These are phyloP conservation scores for Pelargonium nanum DNA, from an alignment of 345 rosid species.

Conservation along the genomic window DNA sequence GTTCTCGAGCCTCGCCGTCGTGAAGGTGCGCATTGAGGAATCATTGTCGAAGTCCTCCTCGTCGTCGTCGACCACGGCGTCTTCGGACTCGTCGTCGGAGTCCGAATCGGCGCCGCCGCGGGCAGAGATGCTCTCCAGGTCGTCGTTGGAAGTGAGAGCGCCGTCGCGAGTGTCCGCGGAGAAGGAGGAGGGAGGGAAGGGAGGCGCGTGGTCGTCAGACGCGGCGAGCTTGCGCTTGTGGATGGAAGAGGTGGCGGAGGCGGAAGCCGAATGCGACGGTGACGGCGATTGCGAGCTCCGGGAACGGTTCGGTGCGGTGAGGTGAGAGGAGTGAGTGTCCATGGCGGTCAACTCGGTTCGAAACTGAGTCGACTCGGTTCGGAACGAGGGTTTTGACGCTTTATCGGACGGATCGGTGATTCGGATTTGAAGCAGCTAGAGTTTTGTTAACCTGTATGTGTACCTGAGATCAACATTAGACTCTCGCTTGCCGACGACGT, in stretches of 20 bases:
- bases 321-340: slow-evolving; percentile 70
- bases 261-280: slow-evolving; percentile 97
- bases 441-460: too few relatives aligned
- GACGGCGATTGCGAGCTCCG: slow-evolving; percentile 87
- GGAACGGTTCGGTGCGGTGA: slow-evolving; percentile 71
- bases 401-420: too few relatives aligned
- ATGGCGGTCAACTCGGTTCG: slow-evolving; percentile 14
- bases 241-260: slow-evolving; percentile 83
- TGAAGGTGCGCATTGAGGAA: slow-evolving; percentile 83
- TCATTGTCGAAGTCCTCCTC: slow-evolving; percentile 56
- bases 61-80: slow-evolving; percentile 84
- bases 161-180: slow-evolving; percentile 96
- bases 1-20: slow-evolving; percentile 68
- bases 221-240: slow-evolving; percentile 87
- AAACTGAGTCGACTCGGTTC: background rate
- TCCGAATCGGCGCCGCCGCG: slow-evolving; percentile 80
- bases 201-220: slow-evolving; percentile 71
- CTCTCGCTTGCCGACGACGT: too few relatives aligned
- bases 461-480: too few relatives aligned
- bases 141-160: slow-evolving; percentile 83
- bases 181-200: slow-evolving; percentile 77
- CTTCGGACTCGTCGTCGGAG: slow-evolving; percentile 69
- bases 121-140: slow-evolving; percentile 95
- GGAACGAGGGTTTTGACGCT: slow-evolving; percentile 3
- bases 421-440: too few relatives aligned